Percentiles rank a stretch among this genome's conserved stretches.
phyloP scores from a whole-genome alignment of 139 green algal genomes.

The Auxenochlorella pyrenoidosa region DNA sequence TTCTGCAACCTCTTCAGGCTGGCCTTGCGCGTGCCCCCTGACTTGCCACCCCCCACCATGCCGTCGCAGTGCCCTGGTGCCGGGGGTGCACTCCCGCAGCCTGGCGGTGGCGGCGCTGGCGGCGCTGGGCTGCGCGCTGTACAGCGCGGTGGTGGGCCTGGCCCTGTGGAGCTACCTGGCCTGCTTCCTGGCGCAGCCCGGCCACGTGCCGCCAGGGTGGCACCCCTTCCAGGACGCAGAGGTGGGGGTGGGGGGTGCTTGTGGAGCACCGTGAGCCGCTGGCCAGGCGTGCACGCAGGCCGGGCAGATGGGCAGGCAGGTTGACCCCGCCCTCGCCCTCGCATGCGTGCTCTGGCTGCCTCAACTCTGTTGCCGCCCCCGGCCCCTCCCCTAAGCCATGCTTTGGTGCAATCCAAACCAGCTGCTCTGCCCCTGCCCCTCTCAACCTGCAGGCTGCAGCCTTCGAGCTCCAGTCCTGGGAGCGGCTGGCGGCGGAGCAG shows the following conservation, averaged over 20 bases:
- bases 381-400: background rate
- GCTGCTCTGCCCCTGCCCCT: background rate
- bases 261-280: too few relatives aligned
- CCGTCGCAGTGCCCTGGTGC: conserved; percentile 24
- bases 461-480: background rate
- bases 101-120: background rate
- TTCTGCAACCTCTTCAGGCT: background rate
- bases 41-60: conserved; percentile 7
- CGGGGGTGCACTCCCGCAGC: background rate
- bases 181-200: conserved; percentile 82
- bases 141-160: conserved; percentile 68
- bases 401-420: background rate
- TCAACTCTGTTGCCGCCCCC: too few relatives aligned
- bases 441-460: conserved; percentile 14
- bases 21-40: background rate
- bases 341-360: too few relatives aligned
- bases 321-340: background rate
- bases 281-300: background rate
- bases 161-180: conserved; percentile 95
- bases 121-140: conserved; percentile 44
- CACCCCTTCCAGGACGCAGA: conserved; percentile 84
- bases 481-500: conserved; percentile 25
- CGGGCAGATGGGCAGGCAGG: background rate
- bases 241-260: conserved; percentile 52
- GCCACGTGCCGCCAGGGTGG: conserved; percentile 88